Conservation (phyloP, 352 stramenopile genomes). For the Pythium myriotylum region DNA sequence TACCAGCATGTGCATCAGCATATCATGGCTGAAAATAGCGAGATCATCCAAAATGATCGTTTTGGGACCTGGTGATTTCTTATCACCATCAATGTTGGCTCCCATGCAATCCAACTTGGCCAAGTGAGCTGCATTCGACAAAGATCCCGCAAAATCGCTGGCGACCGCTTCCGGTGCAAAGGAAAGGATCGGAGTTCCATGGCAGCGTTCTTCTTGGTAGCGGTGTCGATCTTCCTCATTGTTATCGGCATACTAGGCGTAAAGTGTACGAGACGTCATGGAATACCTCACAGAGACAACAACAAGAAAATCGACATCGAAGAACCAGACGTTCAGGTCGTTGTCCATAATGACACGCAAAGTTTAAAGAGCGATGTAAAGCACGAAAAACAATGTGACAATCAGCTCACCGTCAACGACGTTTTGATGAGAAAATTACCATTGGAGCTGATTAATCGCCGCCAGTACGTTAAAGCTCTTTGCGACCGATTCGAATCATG, state of each 20-base stretch:
- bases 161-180: too few species aligned
- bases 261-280: slow-evolving; percentile 29
- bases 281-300: slow-evolving; percentile 24
- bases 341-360: slow-evolving; percentile 38
- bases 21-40: too few species aligned
- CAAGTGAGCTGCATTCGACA: too few species aligned
- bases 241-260: slow-evolving; percentile 30
- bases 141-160: background rate
- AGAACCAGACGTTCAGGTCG: slow-evolving; percentile 46
- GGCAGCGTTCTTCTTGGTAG: slow-evolving; percentile 22
- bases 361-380: background rate
- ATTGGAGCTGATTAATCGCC: slow-evolving; percentile 22
- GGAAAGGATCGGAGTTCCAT: slow-evolving; percentile 7
- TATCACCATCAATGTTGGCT: too few species aligned
- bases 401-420: background rate
- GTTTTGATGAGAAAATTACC: slow-evolving; percentile 14
- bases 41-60: too few species aligned
- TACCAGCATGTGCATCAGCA: too few species aligned
- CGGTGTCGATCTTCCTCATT: slow-evolving; percentile 33
- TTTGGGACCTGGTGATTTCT: too few species aligned
- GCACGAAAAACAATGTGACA: background rate
- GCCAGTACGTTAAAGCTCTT: slow-evolving; percentile 26
- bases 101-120: too few species aligned
- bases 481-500: slow-evolving; percentile 29
- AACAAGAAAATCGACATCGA: slow-evolving; percentile 41